Conservation (phyloP, 2,329 filamentous ascomycete species). For the Colletotrichum theobromicola region DNA sequence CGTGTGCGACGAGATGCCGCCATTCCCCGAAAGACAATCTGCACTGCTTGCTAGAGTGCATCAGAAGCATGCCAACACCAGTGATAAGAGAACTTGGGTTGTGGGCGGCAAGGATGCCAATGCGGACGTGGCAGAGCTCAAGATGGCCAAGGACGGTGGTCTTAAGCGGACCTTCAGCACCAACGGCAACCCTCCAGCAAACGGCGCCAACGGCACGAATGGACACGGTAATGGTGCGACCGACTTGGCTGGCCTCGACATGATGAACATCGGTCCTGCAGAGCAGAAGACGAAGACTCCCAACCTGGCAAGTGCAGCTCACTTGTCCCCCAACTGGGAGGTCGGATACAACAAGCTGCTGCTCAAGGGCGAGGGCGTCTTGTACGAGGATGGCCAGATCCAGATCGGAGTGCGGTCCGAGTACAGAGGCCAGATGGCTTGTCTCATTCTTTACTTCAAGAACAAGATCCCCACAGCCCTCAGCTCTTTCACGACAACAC, state of each 20-base stretch:
- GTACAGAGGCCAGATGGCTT: conserved; percentile 94
- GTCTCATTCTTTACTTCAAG: conserved; percentile 92
- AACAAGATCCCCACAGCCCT: conserved; percentile 90
- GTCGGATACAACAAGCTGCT: conserved; percentile 84
- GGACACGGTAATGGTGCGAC: conserved; percentile 56
- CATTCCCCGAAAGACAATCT: conserved; percentile 93
- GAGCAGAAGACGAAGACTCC: conserved; percentile 69
- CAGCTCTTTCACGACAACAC: conserved; percentile 90
- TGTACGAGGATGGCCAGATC: conserved; percentile 95
- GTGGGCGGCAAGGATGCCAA: conserved; percentile 98
- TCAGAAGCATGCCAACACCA: conserved; percentile 91
- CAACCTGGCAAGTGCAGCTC: conserved; percentile 90
- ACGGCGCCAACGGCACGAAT: conserved; percentile 54
- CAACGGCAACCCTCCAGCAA: conserved; percentile 50
- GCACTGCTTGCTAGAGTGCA: conserved; percentile 90
- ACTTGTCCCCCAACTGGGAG: conserved; percentile 95
- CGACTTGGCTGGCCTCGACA: conserved; percentile 84
- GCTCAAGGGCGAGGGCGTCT: conserved; percentile 79
- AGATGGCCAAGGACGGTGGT: conserved; percentile 79
- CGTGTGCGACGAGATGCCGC: conserved; percentile 98
- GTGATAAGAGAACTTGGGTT: conserved; percentile 96
- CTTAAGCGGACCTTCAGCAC: conserved; percentile 86
- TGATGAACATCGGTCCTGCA: conserved; percentile 65
- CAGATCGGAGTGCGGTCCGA: conserved; percentile 92
- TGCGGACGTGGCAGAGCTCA: conserved; percentile 77